A percentile compares a stretch with the other conserved stretches of the same genome.
These are phyloP conservation scores for Podosphaera fusca DNA, from an alignment of 2,329 filamentous ascomycete genomes.

Conservation along the genomic window DNA sequence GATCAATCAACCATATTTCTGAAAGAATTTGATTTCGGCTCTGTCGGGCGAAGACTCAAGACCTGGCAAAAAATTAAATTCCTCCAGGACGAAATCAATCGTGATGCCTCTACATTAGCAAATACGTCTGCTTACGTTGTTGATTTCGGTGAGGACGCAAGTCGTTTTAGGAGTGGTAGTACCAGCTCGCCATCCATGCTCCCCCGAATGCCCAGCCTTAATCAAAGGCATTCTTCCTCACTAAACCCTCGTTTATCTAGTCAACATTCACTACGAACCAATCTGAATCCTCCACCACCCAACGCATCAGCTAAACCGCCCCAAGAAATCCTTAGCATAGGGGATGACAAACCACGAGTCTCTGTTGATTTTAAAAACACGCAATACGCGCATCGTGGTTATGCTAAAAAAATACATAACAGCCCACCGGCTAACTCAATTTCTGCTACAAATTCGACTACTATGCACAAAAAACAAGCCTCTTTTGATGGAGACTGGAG, in stretches of 20 bases:
- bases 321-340: constrained; percentile 18
- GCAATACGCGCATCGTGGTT: constrained; percentile 69
- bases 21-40: constrained; percentile 83
- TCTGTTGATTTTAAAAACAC: constrained; percentile 66
- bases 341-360: constrained; percentile 31
- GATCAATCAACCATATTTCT: constrained; percentile 87
- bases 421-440: constrained; percentile 22
- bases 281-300: constrained; percentile 21
- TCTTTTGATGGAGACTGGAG: constrained; percentile 53
- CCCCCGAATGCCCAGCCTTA: constrained; percentile 13
- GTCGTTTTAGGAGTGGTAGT: constrained; percentile 22
- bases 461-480: constrained; percentile 36
- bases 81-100: constrained; percentile 67
- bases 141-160: constrained; percentile 31
- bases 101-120: constrained; percentile 23
- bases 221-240: constrained; percentile 11
- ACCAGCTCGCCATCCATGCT: constrained; percentile 11
- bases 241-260: constrained; percentile 13
- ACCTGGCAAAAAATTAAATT: constrained; percentile 94
- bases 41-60: constrained; percentile 70
- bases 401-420: constrained; percentile 22
- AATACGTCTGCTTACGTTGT: constrained; percentile 34
- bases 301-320: constrained; percentile 18
- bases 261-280: constrained; percentile 12
- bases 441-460: constrained; percentile 11